Percentiles rank a stretch among this genome's conserved stretches.
These are phyloP conservation scores for Ophiostoma sp. DNA, from an alignment of 2,329 filamentous ascomycete species.

Conservation along the genomic window DNA sequence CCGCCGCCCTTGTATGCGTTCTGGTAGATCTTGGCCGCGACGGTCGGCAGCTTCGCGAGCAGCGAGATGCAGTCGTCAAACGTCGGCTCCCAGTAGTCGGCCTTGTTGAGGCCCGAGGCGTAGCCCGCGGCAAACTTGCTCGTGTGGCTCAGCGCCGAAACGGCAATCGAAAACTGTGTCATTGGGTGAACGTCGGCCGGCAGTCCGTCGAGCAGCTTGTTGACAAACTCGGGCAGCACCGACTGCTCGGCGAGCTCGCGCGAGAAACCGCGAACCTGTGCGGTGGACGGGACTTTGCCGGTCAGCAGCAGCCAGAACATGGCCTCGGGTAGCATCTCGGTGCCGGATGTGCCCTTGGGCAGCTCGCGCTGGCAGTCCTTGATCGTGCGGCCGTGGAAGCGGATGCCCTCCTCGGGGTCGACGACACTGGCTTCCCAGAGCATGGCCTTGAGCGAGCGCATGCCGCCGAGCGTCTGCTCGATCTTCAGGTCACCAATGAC, in stretches of 20 bases:
- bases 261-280: slow-evolving; percentile 76
- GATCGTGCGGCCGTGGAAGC: slow-evolving; percentile 96
- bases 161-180: slow-evolving; percentile 94
- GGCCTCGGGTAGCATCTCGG: slow-evolving; percentile 95
- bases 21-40: slow-evolving; percentile 97
- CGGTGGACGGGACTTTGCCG: slow-evolving; percentile 77
- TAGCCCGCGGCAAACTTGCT: slow-evolving; percentile 92
- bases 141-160: slow-evolving; percentile 91
- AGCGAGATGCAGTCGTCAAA: slow-evolving; percentile 94
- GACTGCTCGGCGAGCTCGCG: slow-evolving; percentile 83
- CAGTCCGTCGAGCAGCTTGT: slow-evolving; percentile 83
- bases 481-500: slow-evolving; percentile 89
- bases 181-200: slow-evolving; percentile 90
- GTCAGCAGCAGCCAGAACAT: slow-evolving; percentile 99
- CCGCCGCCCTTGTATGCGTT: slow-evolving; percentile 74
- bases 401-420: slow-evolving; percentile 93
- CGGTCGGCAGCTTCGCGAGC: slow-evolving; percentile 90
- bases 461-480: slow-evolving; percentile 88
- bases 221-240: slow-evolving; percentile 73
- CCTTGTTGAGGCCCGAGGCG: slow-evolving; percentile 84
- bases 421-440: slow-evolving; percentile 98
- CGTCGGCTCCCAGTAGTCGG: slow-evolving; percentile 97
- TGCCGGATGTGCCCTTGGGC: slow-evolving; percentile 85
- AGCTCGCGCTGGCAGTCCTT: slow-evolving; percentile 94
- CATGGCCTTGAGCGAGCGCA: slow-evolving; percentile 97